Percentiles rank a stretch among this genome's conserved stretches.
Evolutionary conservation across 371 early-diverging fungal genomes (phyloP).

Genomic region (Mucor ambiguus): DNA sequence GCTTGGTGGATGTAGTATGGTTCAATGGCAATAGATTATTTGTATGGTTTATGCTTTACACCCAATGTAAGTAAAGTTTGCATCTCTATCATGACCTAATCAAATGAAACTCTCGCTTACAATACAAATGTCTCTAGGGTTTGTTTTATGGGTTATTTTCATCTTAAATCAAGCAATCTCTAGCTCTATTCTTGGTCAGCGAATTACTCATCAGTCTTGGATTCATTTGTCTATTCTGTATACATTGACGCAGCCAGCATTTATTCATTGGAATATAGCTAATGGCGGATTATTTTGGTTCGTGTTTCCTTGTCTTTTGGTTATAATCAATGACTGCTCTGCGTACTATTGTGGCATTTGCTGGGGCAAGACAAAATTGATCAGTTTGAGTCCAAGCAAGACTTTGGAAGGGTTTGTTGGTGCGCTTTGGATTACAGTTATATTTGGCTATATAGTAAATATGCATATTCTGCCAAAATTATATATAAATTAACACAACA

Average conservation of each 20-base stretch:
- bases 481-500: too few relatives aligned
- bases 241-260: slow-evolving; percentile 25
- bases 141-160: slow-evolving; percentile 7
- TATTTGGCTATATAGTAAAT: slow-evolving; percentile 21
- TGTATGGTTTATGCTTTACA: slow-evolving; percentile 11
- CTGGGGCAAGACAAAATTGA: slow-evolving; percentile 18
- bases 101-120: background rate
- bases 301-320: slow-evolving; percentile 30
- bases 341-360: slow-evolving; percentile 32
- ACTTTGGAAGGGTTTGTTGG: slow-evolving; percentile 39
- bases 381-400: slow-evolving; percentile 32
- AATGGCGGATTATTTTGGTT: slow-evolving; percentile 41
- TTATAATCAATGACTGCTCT: slow-evolving; percentile 32
- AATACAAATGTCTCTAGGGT: slow-evolving; percentile 10
- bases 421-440: slow-evolving; percentile 24
- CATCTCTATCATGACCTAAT: too few relatives aligned
- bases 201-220: slow-evolving; percentile 29
- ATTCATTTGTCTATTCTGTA: slow-evolving; percentile 30
- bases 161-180: background rate
- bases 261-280: slow-evolving; percentile 28
- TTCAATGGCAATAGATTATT: background rate
- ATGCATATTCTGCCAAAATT: background rate
- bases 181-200: background rate
- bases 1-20: background rate
- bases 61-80: slow-evolving; percentile 1